These are phyloP conservation scores for Mariannaea elegans DNA, from an alignment of 2,329 filamentous ascomycete species.

Conservation along the genomic window DNA sequence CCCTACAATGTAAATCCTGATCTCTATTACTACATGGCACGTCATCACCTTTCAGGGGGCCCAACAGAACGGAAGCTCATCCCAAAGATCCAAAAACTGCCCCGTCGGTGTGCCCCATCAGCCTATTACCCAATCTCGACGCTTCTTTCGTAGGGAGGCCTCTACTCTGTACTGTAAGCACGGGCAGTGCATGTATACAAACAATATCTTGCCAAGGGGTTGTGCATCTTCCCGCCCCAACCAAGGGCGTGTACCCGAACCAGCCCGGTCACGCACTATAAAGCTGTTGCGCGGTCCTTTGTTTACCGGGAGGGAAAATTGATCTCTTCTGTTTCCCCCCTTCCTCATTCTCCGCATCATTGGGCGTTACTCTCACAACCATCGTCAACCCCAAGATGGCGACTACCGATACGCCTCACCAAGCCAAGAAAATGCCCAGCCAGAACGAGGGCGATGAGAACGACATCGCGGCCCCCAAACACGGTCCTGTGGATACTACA, in stretches of 20 bases:
- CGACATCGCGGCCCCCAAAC: constrained; percentile 18
- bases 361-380: constrained; percentile 9
- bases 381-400: constrained; percentile 30
- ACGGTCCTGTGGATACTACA: constrained; percentile 34
- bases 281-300: neutral
- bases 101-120: constrained; percentile 8
- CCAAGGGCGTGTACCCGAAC: neutral
- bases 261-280: neutral
- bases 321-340: neutral
- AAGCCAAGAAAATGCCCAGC: constrained; percentile 23
- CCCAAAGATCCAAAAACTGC: neutral
- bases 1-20: neutral
- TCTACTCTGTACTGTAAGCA: neutral
- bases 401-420: constrained; percentile 20
- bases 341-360: neutral
- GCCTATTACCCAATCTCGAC: constrained; percentile 3
- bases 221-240: neutral
- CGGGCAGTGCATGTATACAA: neutral
- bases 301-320: neutral
- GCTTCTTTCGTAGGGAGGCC: constrained; percentile 13
- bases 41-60: neutral
- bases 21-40: neutral
- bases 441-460: constrained; percentile 6
- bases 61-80: neutral
- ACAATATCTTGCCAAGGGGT: neutral